Base-by-base conservation (phyloP, 176 grass and related monocot species). In the Oryza officinalis region DNA sequence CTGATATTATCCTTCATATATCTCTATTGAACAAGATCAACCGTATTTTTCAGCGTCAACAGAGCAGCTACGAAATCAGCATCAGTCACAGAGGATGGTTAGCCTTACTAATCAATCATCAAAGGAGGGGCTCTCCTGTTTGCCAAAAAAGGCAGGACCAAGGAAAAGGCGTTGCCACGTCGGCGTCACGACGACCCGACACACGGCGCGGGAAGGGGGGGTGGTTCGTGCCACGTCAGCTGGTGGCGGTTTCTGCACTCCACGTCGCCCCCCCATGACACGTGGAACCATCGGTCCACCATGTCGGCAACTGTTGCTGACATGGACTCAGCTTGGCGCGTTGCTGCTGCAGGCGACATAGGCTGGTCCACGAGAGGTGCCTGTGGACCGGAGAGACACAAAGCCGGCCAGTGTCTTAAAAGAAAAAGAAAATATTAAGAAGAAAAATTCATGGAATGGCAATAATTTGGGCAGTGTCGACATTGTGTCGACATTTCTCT, bases 231-330 rank as follows among this genome's bases (percentile, higher is more conserved):
- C 22, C 54, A 60, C 22, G 22, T 60, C 1, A 54, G 50, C 47
- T 5, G 43, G 43, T 2, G 43, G 41, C 41, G 9, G 40, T 41
- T 41, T 41, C 40, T 41, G 1, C 40, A 2, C 40, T 1, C 10
- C 41, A 44, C 10, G 10, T 44, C 44, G 13, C 35, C 14, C 45
- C 45, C 45, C 13, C 17, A 20, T 22, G 50, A 22, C 50, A 22
- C 18, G 47, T 1, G 47, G 47, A 3, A 4, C 47, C 47, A 1
- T 27, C 14, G 63, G 81, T 27, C 61, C 71, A 15, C 43, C 28
- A 13, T 57, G 71, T 75, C 28, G 13, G 27, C n/a, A 67, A 67
- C 72, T 50, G 44, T 60, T 84, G 73, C 23, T 84, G 14, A 13
- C 15, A 73, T 52, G 81, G 40, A 83, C 71, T 66, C 13, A 35